Evolutionary conservation across 768 basidiomycete species (phyloP).

Genomic region (Mycena leptocephala): DNA sequence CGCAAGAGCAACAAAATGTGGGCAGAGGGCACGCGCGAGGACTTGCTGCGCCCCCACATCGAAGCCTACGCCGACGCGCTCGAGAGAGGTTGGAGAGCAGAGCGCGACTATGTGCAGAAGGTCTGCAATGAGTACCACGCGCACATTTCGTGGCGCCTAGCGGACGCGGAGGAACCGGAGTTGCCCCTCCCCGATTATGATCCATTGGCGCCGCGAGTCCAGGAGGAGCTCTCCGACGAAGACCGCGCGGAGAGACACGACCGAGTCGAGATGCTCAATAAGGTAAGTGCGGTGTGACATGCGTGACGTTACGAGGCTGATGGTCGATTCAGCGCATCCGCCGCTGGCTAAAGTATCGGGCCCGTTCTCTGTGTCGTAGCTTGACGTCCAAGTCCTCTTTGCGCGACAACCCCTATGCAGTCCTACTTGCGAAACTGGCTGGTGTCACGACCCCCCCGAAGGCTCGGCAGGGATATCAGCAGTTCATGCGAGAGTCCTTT

Average conservation of each 20-base stretch:
- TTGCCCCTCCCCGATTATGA: not conserved
- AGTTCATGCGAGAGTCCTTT: slow-evolving; percentile 10
- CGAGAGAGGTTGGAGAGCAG: not conserved
- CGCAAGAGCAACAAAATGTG: not conserved
- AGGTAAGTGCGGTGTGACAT: not conserved
- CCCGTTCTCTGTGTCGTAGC: not conserved
- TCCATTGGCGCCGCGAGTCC: not conserved
- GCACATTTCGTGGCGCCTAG: not conserved
- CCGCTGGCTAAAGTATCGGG: slow-evolving; percentile 18
- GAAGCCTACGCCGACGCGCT: slow-evolving; percentile 12
- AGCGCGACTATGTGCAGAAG: slow-evolving; percentile 7
- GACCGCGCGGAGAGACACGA: too few relatives aligned
- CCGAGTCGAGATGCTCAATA: not conserved
- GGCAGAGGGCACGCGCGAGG: slow-evolving; percentile 9
- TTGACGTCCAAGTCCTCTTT: not conserved
- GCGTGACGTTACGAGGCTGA: not conserved
- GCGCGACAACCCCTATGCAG: not conserved
- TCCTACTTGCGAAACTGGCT: not conserved
- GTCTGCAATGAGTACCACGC: slow-evolving; percentile 22
- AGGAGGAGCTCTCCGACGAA: not conserved
- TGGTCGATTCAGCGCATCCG: not conserved
- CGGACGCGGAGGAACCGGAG: slow-evolving; percentile 1
- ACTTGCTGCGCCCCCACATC: not conserved
- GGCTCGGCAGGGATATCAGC: slow-evolving; percentile 19
- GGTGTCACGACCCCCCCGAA: not conserved